Evolutionary conservation across 495 filamentous ascomycete species (phyloP).

Genomic region (Choiromyces venosus): DNA sequence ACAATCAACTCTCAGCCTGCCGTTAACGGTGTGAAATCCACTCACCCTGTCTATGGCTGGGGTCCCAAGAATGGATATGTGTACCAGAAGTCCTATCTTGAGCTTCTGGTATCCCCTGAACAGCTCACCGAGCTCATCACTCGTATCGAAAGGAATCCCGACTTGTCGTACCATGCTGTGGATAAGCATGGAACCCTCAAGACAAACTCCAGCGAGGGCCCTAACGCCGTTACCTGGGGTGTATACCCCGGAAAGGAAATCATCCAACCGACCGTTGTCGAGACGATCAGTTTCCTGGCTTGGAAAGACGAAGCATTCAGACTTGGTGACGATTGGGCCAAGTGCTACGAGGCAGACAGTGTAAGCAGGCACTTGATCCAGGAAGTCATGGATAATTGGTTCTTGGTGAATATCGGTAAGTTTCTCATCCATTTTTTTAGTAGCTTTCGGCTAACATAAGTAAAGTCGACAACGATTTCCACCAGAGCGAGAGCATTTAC

Average conservation of each 20-base stretch:
- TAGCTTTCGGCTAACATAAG: slow-evolving; percentile 36
- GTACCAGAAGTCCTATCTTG: slow-evolving; percentile 97
- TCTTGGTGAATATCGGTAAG: slow-evolving; percentile 91
- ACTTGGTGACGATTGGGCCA: slow-evolving; percentile 88
- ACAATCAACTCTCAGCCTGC: slow-evolving; percentile 98
- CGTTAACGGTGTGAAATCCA: slow-evolving; percentile 85
- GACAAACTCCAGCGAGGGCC: slow-evolving; percentile 81
- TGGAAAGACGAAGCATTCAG: slow-evolving; percentile 98
- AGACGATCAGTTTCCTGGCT: slow-evolving; percentile 93
- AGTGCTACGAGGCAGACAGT: slow-evolving; percentile 71
- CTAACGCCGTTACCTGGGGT: slow-evolving; percentile 98
- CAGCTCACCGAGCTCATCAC: slow-evolving; percentile 70
- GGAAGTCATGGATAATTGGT: slow-evolving; percentile 81
- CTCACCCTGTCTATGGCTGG: slow-evolving; percentile 84
- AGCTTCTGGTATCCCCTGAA: slow-evolving; percentile 76
- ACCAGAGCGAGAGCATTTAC: slow-evolving; percentile 69
- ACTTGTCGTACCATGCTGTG: slow-evolving; percentile 89
- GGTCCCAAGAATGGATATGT: slow-evolving; percentile 92
- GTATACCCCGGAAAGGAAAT: slow-evolving; percentile 99
- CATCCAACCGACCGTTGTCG: slow-evolving; percentile 98
- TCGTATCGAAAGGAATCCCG: slow-evolving; percentile 69
- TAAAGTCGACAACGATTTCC: slow-evolving; percentile 94
- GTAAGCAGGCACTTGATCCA: slow-evolving; percentile 80
- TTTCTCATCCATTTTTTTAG: slow-evolving; percentile 9
- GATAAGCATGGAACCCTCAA: slow-evolving; percentile 71